Percentiles rank a stretch among this genome's conserved stretches.
phyloP scores from a whole-genome alignment of 192 early-diverging fungal genomes.

The Radiomyces spectabilis region DNA sequence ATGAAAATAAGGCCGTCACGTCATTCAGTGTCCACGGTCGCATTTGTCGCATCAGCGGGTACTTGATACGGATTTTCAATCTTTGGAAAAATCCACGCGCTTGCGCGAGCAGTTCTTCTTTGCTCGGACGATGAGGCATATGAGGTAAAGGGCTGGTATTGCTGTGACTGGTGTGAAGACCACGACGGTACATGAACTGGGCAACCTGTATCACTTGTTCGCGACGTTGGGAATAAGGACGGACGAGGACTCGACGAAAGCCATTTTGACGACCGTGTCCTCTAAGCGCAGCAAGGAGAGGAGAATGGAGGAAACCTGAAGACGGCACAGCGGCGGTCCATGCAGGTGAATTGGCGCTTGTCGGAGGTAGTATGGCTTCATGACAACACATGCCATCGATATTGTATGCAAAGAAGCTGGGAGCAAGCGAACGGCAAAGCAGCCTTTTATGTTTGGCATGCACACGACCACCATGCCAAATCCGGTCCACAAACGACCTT shows the following conservation, averaged over 20 bases:
- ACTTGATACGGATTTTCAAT: constrained; percentile 50
- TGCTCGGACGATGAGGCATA: constrained; percentile 23
- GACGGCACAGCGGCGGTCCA: background rate
- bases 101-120: constrained; percentile 49
- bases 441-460: too few species aligned
- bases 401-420: constrained; percentile 13
- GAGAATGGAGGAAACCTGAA: too few species aligned
- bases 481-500: too few species aligned
- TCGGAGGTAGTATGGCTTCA: background rate
- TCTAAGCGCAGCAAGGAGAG: background rate
- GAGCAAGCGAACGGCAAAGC: constrained; percentile 3
- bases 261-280: too few species aligned
- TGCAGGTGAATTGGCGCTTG: background rate
- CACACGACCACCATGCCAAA: too few species aligned
- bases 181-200: background rate
- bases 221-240: background rate
- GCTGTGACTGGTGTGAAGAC: background rate
- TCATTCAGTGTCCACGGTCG: constrained; percentile 81
- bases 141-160: constrained; percentile 8
- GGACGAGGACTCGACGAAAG: background rate
- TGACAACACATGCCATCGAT: constrained; percentile 4
- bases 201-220: background rate
- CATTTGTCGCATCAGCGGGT: constrained; percentile 56
- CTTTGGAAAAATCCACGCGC: constrained; percentile 52
- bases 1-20: constrained; percentile 80